Base-by-base conservation (phyloP, 2,329 filamentous ascomycete genomes). In the Microcyclosporella mali region DNA sequence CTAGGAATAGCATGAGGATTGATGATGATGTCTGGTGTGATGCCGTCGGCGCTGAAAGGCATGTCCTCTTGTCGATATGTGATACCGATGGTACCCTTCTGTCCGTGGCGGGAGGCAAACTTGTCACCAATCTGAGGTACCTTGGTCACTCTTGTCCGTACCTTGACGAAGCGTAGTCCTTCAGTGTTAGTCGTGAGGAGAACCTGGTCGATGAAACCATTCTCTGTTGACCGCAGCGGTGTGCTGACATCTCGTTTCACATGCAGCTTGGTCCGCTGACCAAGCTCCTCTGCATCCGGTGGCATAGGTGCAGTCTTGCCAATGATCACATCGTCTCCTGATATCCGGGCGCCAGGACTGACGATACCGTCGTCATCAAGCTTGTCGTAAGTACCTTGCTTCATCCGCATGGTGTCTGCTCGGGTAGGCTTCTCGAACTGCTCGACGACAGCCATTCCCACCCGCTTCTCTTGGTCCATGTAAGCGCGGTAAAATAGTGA, bases 1-100 rank as follows among this genome's bases (percentile, higher is more conserved):
- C 92, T 98, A 0, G 92, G 92, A 78, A 98, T 98, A 63, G 92
- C 94, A 76, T 98, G 92, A 1, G 92, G 92, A 68, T 98, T 98
- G 75, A 98, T 97, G 67, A 98, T 95, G 51, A 98, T 77, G 67
- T 98, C 94, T 0, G 94, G 92, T 0, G 84, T 85, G 40, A 98
- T 78, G 58, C 94, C 92, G 64, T 97, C 88, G 29, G 81, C 75
- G 2, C 88, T 92, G 67, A 98, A 98, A 0, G 94, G 94, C 94
- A 98, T 98, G 62, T 98, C 94, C 67, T 98, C 92, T 58, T 94
- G 87, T 37, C 90, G 82, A 68, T 94, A 98, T 1, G 92, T 97
- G 53, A 98, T 90, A 80, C 94, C 94, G 62, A 98, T 95, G 1
- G 92, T 98, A 71, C 92, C 92, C 70, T 98, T 98, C 62, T 98